A percentile compares a stretch with the other conserved stretches of the same genome.
Conservation (phyloP, 306 rosid species). For the Vigna mungo region DNA sequence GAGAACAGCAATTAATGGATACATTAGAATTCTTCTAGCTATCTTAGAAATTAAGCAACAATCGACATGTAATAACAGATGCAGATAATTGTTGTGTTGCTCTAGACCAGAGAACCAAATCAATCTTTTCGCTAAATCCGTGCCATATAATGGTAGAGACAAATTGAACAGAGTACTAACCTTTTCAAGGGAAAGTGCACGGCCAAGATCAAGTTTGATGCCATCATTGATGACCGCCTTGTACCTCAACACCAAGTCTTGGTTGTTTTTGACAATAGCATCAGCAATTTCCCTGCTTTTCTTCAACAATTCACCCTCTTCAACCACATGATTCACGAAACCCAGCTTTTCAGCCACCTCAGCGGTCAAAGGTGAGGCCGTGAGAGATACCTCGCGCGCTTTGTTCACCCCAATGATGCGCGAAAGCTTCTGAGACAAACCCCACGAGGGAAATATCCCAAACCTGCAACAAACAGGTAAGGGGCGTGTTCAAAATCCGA, state of each 20-base stretch:
- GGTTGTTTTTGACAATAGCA: slow-evolving; percentile 72
- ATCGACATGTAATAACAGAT: background rate
- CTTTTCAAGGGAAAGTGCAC: slow-evolving; percentile 85
- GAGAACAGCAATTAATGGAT: background rate
- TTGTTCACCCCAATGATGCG: slow-evolving; percentile 76
- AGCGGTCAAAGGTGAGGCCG: slow-evolving; percentile 84
- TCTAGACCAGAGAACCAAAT: background rate
- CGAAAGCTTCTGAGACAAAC: slow-evolving; percentile 91
- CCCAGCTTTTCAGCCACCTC: slow-evolving; percentile 82
- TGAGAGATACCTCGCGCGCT: slow-evolving; percentile 87
- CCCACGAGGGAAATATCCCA: slow-evolving; percentile 99
- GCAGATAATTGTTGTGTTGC: background rate
- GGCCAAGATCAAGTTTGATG: slow-evolving; percentile 72
- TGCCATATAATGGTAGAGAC: no score
- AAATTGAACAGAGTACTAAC: slow-evolving; percentile 40
- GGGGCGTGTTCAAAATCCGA: no score
- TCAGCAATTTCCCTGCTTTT: slow-evolving; percentile 75
- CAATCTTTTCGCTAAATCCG: background rate
- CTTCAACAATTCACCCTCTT: slow-evolving; percentile 71
- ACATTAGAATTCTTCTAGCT: no score
- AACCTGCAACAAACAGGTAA: slow-evolving; percentile 53
- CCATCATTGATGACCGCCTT: slow-evolving; percentile 91
- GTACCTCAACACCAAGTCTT: slow-evolving; percentile 81
- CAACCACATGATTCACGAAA: slow-evolving; percentile 86
- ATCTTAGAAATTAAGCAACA: no score